Conservation (phyloP, 2,329 filamentous ascomycete genomes). For the Grosmannia penicillata region DNA sequence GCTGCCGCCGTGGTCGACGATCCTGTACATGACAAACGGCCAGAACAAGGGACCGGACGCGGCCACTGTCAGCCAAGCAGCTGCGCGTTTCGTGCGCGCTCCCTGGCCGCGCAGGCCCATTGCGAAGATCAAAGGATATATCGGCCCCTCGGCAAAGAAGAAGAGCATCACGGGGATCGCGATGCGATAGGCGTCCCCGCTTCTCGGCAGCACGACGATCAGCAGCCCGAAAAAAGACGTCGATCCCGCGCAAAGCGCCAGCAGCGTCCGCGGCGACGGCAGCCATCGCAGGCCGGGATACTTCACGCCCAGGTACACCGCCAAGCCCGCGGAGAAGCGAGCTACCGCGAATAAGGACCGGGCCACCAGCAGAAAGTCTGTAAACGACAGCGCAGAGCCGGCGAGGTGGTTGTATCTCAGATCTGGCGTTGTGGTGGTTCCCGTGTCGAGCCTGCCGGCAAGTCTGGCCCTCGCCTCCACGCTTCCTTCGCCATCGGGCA, state of each 20-base stretch:
- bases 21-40: slow-evolving; percentile 58
- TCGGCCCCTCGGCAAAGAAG: slow-evolving; percentile 69
- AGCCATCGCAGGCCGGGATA: slow-evolving; percentile 26
- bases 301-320: slow-evolving; percentile 43
- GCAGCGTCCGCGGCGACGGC: slow-evolving; percentile 54
- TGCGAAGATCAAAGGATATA: slow-evolving; percentile 71
- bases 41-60: slow-evolving; percentile 60
- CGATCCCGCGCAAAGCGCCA: slow-evolving; percentile 44
- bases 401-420: slow-evolving; percentile 17
- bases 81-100: slow-evolving; percentile 63
- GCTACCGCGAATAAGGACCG: slow-evolving; percentile 61
- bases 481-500: slow-evolving; percentile 10
- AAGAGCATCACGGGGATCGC: slow-evolving; percentile 52
- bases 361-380: slow-evolving; percentile 56
- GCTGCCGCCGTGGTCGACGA: slow-evolving; percentile 41
- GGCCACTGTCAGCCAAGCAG: slow-evolving; percentile 63
- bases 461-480: slow-evolving; percentile 7
- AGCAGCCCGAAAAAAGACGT: slow-evolving; percentile 43
- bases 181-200: slow-evolving; percentile 29
- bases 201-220: slow-evolving; percentile 27
- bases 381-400: slow-evolving; percentile 36
- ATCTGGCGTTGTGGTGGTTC: slow-evolving; percentile 26
- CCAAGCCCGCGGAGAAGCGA: slow-evolving; percentile 49
- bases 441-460: slow-evolving; percentile 12
- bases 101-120: slow-evolving; percentile 69